These are phyloP conservation scores for Trichomonascus vanleenenianus DNA, from an alignment of 805 yeast genomes.

Conservation along the genomic window DNA sequence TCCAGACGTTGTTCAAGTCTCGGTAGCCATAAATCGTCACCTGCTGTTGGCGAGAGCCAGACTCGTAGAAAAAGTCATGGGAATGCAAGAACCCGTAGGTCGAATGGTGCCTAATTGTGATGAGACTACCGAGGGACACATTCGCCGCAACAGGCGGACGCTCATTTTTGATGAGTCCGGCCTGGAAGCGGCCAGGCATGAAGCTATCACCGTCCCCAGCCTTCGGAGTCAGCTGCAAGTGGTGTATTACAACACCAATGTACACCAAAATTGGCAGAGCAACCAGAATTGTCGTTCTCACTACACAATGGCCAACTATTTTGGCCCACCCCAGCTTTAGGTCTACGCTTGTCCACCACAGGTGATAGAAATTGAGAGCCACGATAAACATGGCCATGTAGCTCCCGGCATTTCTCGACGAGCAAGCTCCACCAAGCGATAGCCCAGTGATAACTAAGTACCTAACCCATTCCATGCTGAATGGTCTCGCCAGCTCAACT, in stretches of 20 bases:
- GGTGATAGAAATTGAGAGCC: conserved; percentile 30
- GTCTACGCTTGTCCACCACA: conserved; percentile 58
- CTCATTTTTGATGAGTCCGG: conserved; percentile 32
- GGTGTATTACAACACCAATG: conserved; percentile 39
- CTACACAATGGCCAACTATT: conserved; percentile 29
- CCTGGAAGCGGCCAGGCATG: conserved; percentile 50
- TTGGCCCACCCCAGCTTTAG: conserved; percentile 30
- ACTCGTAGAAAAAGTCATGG: conserved; percentile 43
- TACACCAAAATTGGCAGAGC: conserved; percentile 45
- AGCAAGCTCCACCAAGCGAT: conserved; percentile 37
- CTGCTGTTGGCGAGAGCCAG: conserved; percentile 56
- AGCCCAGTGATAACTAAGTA: conserved; percentile 32
- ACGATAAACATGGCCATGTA: conserved; percentile 47
- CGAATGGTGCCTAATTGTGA: conserved; percentile 53
- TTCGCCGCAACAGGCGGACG: conserved; percentile 37
- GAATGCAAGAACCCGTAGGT: conserved; percentile 66
- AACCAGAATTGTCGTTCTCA: conserved; percentile 31
- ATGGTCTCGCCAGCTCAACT: conserved; percentile 31
- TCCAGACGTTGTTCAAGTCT: conserved; percentile 60
- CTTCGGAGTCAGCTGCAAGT: conserved; percentile 29
- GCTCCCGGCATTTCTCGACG: conserved; percentile 50
- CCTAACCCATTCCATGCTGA: conserved; percentile 38
- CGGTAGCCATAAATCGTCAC: conserved; percentile 52
- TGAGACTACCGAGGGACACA: conserved; percentile 54
- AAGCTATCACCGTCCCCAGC: conserved; percentile 42